Conservation (phyloP, 2,329 filamentous ascomycete species). For the Pseudogymnoascus sp. region DNA sequence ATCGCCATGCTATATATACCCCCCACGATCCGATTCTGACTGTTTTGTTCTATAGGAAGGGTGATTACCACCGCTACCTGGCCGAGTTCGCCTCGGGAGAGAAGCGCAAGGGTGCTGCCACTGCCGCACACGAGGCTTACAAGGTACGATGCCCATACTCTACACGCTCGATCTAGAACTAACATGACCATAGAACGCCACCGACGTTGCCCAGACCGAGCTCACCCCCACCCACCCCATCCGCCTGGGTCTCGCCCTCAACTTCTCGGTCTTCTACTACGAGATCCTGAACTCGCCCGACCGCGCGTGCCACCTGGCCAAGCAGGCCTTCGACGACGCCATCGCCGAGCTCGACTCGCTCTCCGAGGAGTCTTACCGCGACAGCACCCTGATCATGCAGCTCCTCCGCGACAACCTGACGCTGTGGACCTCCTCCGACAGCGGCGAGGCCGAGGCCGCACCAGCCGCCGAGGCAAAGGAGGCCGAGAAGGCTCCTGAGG, state of each 20-base stretch:
- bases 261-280: constrained; percentile 99
- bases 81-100: constrained; percentile 93
- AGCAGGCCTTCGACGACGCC: constrained; percentile 92
- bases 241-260: constrained; percentile 81
- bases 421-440: constrained; percentile 94
- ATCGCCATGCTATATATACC: constrained; percentile 8
- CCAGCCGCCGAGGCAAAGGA: constrained; percentile 55
- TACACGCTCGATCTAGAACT: not conserved
- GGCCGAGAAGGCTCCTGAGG: constrained; percentile 41
- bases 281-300: constrained; percentile 98
- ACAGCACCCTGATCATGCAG: constrained; percentile 98
- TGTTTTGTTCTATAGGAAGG: constrained; percentile 61
- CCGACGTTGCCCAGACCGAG: constrained; percentile 81
- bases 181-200: constrained; percentile 47
- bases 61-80: constrained; percentile 98
- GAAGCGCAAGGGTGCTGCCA: constrained; percentile 88
- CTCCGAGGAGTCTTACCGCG: constrained; percentile 98
- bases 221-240: constrained; percentile 88
- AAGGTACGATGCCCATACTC: constrained; percentile 42
- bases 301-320: constrained; percentile 94
- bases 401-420: constrained; percentile 94
- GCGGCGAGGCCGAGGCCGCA: constrained; percentile 61
- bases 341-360: constrained; percentile 96
- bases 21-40: constrained; percentile 7
- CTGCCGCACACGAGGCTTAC: constrained; percentile 94